Evolutionary conservation across 2,329 filamentous ascomycete genomes (phyloP).

Genomic region (Botrytis pseudocinerea): DNA sequence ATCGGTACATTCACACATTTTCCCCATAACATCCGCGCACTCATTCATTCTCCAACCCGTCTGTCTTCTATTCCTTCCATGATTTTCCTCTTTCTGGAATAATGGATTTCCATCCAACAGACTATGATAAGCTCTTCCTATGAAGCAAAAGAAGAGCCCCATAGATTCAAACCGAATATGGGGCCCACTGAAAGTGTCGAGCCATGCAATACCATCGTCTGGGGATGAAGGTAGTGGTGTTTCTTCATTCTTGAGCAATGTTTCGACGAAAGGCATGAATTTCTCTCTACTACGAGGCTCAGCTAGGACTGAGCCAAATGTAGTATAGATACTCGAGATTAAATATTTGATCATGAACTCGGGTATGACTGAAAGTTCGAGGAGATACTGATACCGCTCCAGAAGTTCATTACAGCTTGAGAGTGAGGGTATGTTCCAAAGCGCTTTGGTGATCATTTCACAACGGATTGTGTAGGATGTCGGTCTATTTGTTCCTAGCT

Average conservation of each 20-base stretch:
- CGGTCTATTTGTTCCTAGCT: constrained; percentile 31
- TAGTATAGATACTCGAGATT: constrained; percentile 31
- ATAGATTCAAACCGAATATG: constrained; percentile 39
- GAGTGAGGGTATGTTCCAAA: constrained; percentile 35
- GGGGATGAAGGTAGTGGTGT: constrained; percentile 32
- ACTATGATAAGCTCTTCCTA: constrained; percentile 34
- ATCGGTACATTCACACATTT: constrained; percentile 19
- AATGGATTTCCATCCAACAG: constrained; percentile 37
- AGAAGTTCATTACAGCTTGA: constrained; percentile 34
- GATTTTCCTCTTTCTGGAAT: constrained; percentile 32
- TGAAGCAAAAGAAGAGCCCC: constrained; percentile 37
- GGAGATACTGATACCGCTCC: constrained; percentile 20
- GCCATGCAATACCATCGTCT: constrained; percentile 37
- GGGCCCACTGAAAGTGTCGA: constrained; percentile 36
- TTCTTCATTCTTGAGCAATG: constrained; percentile 35
- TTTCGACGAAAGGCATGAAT: constrained; percentile 31
- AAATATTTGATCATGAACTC: constrained; percentile 32
- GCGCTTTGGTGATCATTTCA: constrained; percentile 29
- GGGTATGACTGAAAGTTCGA: constrained; percentile 27
- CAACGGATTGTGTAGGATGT: constrained; percentile 4
- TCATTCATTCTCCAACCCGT: constrained; percentile 39
- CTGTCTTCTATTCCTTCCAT: constrained; percentile 35
- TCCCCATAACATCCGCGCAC: constrained; percentile 35
- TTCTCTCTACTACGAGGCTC: constrained; percentile 29
- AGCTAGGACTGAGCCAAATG: constrained; percentile 30